Evolutionary conservation across 805 yeast species (phyloP), one percentile per base, ranked within the genome.

Genomic region (Yamadazyma sp.): DNA sequence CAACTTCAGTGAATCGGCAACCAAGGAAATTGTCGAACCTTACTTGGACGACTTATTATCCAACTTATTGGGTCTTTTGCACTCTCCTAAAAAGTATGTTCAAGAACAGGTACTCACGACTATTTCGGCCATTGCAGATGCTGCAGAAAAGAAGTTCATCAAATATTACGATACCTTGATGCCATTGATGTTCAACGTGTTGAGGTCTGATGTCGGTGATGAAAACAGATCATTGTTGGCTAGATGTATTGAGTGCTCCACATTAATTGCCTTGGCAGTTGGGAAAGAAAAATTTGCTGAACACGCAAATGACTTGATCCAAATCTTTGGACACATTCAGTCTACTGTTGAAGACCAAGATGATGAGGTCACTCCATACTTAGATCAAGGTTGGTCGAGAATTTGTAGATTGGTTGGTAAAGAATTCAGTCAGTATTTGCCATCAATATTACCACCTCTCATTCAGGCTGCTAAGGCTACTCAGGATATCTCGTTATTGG

Each of bases 101-200:
- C 98, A 93, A 65, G 99, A 93, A 57, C 99, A 93, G 67, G 97
- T 90, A 11, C 73, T 93, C 41, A 90, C 98, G 8, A 93, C 98
- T 0, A 90, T 93, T 60, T 96, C 98, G 14, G 86, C 90, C 49
- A 90, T 91, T 48, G 99, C 99, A 2, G 98, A 91, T 63, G 95
- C 96, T 11, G 96, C 98, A 3, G 88, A 88, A 61, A 75, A 75
- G 45, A 84, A 84, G 55, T 93, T 93, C 57, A 73, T 80, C 51
- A 91, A 90, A 64, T 93, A 93, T 59, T 93, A 90, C 59, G 96
- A 89, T 58, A 84, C 96, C 1, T 73, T 93, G 59, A 91, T 93
- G 95, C 96, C 96, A 12, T 66, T 88, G 48, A 70, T 91, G 44
- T 67, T 89, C 40, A 79, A 83, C 45, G 95, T 91, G 14, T 67